Percentiles rank a stretch among this genome's conserved stretches.
Conservation (phyloP, 257 asterid genomes). For the Solanum chiquidenum region DNA sequence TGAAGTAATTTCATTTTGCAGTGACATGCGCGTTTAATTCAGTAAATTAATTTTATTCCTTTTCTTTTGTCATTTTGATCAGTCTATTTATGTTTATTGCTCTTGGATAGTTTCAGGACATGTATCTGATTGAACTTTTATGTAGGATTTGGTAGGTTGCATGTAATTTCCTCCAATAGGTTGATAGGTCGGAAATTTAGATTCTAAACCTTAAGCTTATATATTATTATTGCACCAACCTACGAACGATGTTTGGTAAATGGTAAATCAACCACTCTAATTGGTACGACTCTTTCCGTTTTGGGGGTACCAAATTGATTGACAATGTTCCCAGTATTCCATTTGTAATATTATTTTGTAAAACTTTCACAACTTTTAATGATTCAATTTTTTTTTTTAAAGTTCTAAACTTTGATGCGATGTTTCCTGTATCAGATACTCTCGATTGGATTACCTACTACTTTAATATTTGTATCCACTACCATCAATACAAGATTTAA, state of each 20-base stretch:
- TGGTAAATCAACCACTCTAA: not conserved
- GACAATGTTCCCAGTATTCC: not conserved
- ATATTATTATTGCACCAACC: not conserved
- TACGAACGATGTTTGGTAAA: not conserved
- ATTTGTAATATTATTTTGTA: not conserved
- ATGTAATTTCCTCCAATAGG: not conserved
- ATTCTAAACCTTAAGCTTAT: not conserved
- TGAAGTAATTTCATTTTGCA: not conserved
- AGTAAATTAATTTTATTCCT: not conserved
- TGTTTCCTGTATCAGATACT: not conserved
- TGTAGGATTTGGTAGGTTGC: not conserved
- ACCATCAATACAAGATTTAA: not conserved
- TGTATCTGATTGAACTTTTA: not conserved
- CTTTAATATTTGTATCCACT: not conserved
- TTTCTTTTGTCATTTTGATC: not conserved
- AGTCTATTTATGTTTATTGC: not conserved
- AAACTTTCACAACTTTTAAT: not conserved
- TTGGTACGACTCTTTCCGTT: not conserved
- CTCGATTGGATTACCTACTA: not conserved
- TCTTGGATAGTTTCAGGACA: not conserved
- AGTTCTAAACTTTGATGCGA: not conserved
- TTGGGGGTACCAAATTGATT: not conserved
- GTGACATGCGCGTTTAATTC: not conserved
- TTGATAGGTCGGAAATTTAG: not conserved
- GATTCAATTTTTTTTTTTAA: not conserved